These are phyloP conservation scores for Fusarium sp. DNA, from an alignment of 2,329 filamentous ascomycete genomes.

Conservation along the genomic window DNA sequence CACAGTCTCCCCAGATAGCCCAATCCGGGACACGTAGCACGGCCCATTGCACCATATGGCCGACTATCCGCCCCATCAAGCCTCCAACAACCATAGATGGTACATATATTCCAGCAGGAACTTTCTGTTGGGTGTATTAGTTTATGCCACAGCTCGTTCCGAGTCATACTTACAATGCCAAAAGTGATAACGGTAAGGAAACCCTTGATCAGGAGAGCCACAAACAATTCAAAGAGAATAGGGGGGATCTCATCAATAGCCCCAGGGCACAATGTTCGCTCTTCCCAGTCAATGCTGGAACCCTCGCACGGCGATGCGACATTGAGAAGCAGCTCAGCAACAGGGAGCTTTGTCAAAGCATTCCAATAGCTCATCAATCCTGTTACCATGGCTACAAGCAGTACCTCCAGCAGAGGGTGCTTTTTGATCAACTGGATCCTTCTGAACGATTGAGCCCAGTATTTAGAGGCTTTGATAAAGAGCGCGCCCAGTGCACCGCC, in stretches of 20 bases:
- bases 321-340: constrained; percentile 90
- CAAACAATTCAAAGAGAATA: constrained; percentile 74
- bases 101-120: constrained; percentile 96
- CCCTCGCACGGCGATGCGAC: constrained; percentile 86
- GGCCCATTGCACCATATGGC: constrained; percentile 83
- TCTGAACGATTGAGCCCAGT: constrained; percentile 90
- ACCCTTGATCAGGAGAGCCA: constrained; percentile 89
- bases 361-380: constrained; percentile 94
- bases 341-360: constrained; percentile 83
- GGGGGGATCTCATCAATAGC: constrained; percentile 78
- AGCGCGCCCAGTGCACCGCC: constrained; percentile 86
- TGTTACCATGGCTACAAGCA: constrained; percentile 85
- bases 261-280: constrained; percentile 79
- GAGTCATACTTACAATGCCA: constrained; percentile 69
- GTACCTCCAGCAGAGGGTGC: constrained; percentile 85
- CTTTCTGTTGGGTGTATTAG: constrained; percentile 65
- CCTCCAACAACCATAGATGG: constrained; percentile 99
- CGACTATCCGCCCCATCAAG: constrained; percentile 85
- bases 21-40: constrained; percentile 77
- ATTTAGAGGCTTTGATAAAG: constrained; percentile 93
- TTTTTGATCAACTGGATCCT: constrained; percentile 81
- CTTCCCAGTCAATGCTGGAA: constrained; percentile 67
- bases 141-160: background rate
- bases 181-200: constrained; percentile 90
- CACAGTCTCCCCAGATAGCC: constrained; percentile 78